Base-by-base conservation (phyloP, 768 basidiomycete species). In the Auriscalpium orientale region DNA sequence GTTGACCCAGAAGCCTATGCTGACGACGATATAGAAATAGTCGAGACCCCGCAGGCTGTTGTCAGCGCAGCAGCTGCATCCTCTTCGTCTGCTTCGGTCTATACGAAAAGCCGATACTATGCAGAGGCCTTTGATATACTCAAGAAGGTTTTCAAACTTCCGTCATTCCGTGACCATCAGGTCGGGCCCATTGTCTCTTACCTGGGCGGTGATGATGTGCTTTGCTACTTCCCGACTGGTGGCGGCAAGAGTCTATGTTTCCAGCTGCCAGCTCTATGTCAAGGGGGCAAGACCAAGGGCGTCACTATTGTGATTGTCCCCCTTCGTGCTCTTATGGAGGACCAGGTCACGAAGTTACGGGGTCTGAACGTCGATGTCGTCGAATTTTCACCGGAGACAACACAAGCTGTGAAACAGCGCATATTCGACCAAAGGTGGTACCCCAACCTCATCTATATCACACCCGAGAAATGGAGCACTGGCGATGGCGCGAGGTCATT, bases 151-250 rank as follows among this genome's bases (percentile, higher is more conserved):
- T 98, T 98, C 70, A 72, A 73, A 6, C 74, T 98, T 13, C 63
- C 77, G 0, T 64, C 66, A 1, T 98, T 98, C 69, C 82, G 95
- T 36, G 71, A 69, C 13, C 89, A 98, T 69, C 97, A 98, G 66
- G 77, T 93, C 43, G 85, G 89, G 64, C 92, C 90, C 2, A 89
- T 98, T 59, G 79, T 81, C 46, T 87, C 87, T 15, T 84, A 89
- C 0, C 72, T 99, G 68, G 75, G 77, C 2, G 92, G 88, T 8
- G 80, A 76, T 54, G 95, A 98, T 65, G 91, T 92, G 16, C 93
- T 98, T 61, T 91, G 98, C 16, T 78, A 98, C 8, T 95, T 98
- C 83, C 97, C 97, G 1, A 99, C 97, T 1, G 94, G 93, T 37
- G 93, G 93, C 4, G 92, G 92, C 1, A 94, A 95, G 72, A 89